These are phyloP conservation scores for Tylopilus sp. DNA, from an alignment of 768 basidiomycete species.

Conservation along the genomic window DNA sequence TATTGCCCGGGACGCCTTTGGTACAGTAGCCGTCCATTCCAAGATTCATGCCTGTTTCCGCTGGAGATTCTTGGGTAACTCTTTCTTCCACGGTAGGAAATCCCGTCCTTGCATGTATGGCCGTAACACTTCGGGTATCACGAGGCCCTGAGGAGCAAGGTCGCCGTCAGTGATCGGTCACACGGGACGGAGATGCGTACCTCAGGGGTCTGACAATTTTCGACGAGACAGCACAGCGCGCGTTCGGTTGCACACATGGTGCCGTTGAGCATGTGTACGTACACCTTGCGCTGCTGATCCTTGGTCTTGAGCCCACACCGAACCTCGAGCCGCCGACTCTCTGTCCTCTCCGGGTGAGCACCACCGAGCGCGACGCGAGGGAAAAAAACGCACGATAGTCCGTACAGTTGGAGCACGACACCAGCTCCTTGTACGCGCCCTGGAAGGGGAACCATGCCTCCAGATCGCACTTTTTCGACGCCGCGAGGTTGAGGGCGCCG, in stretches of 20 bases:
- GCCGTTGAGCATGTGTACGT: conserved; percentile 99
- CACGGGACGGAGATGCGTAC: conserved; percentile 42
- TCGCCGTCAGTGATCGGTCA: not conserved
- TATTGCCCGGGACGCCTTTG: not conserved
- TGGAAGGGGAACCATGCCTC: conserved; percentile 99
- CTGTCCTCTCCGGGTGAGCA: conserved; percentile 39
- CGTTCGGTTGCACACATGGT: conserved; percentile 97
- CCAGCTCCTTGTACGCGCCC: conserved; percentile 92
- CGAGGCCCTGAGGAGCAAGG: conserved; percentile 64
- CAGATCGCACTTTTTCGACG: conserved; percentile 94
- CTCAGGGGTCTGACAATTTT: conserved; percentile 96
- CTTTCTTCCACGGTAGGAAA: conserved; percentile 83
- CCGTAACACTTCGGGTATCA: conserved; percentile 83
- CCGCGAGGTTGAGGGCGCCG: conserved; percentile 94
- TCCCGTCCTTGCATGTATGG: conserved; percentile 96
- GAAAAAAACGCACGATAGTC: conserved; percentile 81
- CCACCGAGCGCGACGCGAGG: not conserved
- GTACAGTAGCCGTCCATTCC: not conserved
- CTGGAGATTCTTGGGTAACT: conserved; percentile 73
- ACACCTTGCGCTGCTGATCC: conserved; percentile 87
- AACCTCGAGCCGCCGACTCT: conserved; percentile 90
- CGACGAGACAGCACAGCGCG: conserved; percentile 94
- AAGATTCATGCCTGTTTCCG: conserved; percentile 60
- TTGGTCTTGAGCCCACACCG: conserved; percentile 89
- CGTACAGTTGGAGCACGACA: conserved; percentile 97